Conservation (phyloP, 2,329 filamentous ascomycete genomes). For the Sclerotinia spermophila region DNA sequence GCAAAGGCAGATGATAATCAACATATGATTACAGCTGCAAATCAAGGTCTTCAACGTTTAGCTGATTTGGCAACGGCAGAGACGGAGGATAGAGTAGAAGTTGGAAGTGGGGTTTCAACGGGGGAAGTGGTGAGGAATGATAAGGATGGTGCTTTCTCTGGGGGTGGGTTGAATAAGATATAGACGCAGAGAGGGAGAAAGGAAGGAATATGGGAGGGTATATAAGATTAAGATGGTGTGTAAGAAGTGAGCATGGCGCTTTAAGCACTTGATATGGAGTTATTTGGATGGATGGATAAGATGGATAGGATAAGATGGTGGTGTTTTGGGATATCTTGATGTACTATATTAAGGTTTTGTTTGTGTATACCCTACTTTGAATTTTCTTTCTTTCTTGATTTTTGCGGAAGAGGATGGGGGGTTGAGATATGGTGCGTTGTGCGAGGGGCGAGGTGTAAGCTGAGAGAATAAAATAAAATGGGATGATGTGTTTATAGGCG, state of each 20-base stretch:
- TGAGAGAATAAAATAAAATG: background rate
- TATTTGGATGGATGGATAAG: background rate
- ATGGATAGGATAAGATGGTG: background rate
- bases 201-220: background rate
- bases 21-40: conserved; percentile 28
- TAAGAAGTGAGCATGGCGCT: background rate
- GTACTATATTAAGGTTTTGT: background rate
- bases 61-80: conserved; percentile 47
- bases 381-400: background rate
- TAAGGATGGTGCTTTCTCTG: background rate
- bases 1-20: conserved; percentile 21
- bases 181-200: background rate
- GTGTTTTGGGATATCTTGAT: background rate
- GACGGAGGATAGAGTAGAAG: conserved; percentile 12
- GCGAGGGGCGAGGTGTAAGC: background rate
- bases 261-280: background rate
- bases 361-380: conserved; percentile 8
- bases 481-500: background rate
- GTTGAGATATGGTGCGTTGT: background rate
- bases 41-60: conserved; percentile 51
- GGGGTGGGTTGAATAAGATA: background rate
- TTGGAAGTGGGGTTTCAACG: background rate
- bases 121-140: background rate
- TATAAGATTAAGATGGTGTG: background rate
- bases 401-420: background rate